Evolutionary conservation across 805 yeast genomes (phyloP).

Genomic region (Metschnikowia peoriensis): DNA sequence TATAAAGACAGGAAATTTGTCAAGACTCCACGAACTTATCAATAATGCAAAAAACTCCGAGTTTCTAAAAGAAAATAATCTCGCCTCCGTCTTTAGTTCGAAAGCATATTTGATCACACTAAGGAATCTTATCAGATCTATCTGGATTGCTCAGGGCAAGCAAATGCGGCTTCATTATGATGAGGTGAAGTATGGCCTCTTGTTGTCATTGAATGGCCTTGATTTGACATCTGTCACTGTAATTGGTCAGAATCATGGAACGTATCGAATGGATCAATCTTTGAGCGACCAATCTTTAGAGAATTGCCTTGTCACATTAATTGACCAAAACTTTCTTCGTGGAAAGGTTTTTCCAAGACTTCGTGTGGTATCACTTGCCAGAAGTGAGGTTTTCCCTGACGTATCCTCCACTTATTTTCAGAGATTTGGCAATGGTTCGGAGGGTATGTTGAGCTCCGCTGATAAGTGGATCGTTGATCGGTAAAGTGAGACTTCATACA

Average conservation of each 20-base stretch:
- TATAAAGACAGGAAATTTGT: conserved; percentile 45
- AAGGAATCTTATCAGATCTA: conserved; percentile 42
- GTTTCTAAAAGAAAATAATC: conserved; percentile 35
- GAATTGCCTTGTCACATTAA: conserved; percentile 48
- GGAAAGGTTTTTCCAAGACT: conserved; percentile 49
- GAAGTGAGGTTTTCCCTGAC: conserved; percentile 42
- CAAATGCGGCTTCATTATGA: conserved; percentile 32
- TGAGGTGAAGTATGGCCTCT: conserved; percentile 22
- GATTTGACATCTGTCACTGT: conserved; percentile 10
- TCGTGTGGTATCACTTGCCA: conserved; percentile 41
- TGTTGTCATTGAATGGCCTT: conserved; percentile 14
- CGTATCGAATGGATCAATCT: neutral
- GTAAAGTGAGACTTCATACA: neutral
- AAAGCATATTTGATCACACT: conserved; percentile 44
- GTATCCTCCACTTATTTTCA: conserved; percentile 20
- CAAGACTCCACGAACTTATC: conserved; percentile 29
- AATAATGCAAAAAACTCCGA: conserved; percentile 23
- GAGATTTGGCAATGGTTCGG: conserved; percentile 18
- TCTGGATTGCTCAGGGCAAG: conserved; percentile 27
- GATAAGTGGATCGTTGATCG: conserved; percentile 19
- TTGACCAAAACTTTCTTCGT: conserved; percentile 52
- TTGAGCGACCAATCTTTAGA: conserved; percentile 46
- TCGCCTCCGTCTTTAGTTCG: conserved; percentile 46
- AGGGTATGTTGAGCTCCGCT: conserved; percentile 9
- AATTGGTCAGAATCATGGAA: neutral